Base-by-base conservation (phyloP, 1,284 basidiomycete genomes). In the Boletus semigastroideus region DNA sequence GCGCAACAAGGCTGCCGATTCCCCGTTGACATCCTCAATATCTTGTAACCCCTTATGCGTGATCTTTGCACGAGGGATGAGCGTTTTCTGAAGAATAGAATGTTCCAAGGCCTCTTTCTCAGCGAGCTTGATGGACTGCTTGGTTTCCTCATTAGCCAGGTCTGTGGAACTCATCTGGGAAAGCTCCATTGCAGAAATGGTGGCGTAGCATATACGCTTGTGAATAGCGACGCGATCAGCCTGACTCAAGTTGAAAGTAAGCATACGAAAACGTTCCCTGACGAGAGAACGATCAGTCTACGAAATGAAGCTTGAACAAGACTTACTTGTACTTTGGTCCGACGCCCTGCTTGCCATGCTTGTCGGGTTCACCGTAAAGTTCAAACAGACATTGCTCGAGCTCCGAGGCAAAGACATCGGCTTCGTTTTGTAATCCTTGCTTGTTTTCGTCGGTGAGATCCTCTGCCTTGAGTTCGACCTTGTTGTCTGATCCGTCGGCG, bases 21-120 rank as follows among this genome's bases (percentile, higher is more conserved):
- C 76, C n/a, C 81, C 86, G 56, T 81, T 80, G 47, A 84, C 72
- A 67, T 86, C 84, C 67, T 93, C 92, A 61, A 94, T 90, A 61
- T 91, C 84, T 73, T 93, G 85, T 56, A 92, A 72, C 52, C 92
- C 92, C 71, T 94, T 94, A 74, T 93, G 92, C 19, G 91, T 94
- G 56, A 92, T 87, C 70, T 93, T 93, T 34, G 90, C 86, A 60
- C 87, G 85, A 53, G 91, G 91, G 25, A 81, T 78, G 5, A 76
- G 74, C 12, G 80, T 76, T 64, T 84, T 88, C 65, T 86, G 79
- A 55, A 93, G 74, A 59, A 94, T 93, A 10, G 90, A 90, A 66
- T 92, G 85, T 63, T 84, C 85, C 58, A 94, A 72, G 5, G 88
- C 82, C 70, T 90, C 88, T 63, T 89, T 78, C 66, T 91, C 87